Evolutionary conservation across 306 rosid genomes (phyloP), one percentile per base, ranked within the genome.

Genomic region (Senna tora): DNA sequence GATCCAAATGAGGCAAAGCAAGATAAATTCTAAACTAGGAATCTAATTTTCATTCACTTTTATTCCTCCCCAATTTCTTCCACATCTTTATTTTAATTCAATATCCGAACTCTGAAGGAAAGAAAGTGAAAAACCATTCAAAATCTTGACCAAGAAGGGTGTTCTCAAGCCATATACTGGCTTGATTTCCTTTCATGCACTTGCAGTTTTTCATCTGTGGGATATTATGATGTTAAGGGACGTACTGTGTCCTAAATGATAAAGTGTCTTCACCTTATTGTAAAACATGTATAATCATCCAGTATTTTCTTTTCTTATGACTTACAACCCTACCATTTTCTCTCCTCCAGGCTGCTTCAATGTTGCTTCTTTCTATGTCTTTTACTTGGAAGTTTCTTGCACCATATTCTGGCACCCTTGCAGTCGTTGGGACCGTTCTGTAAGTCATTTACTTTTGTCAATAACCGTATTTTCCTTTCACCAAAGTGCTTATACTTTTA

Each of bases 371-470:
- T 69, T 85, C 89, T 33, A 45, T 86, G 71, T 83, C 96, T 22
- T 89, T 88, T 69, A 81, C 87, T 69, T 92, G 98, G 98, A 88
- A 79, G 57, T 88, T 71, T 62, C 85, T 92, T 58, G 84, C 91
- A 46, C 95, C 96, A 32, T 92, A 83, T 72, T 84, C 96, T 1
- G 96, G 94, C 72, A 72, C 84, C 53, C 86, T 92, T 74, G 85
- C 96, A 4, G 98, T 92, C 53, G 42, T 86, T 9, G 98, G 94
- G 69, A 92, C 94, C 46, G 88, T 92, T 67, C 89, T 86, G 98
- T 92, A 86, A 87, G 98, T 84, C 71, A 20, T 69, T 65, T 42
- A 17, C 6, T 62, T 64, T 51, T 70, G 33, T 16, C 21, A 30
- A 0, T 8, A 58, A 38, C 68, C 38, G 5, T 32, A 13, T 50